phyloP scores from a whole-genome alignment of 2,329 filamentous ascomycete species.

The Colletotrichum graminicola region DNA sequence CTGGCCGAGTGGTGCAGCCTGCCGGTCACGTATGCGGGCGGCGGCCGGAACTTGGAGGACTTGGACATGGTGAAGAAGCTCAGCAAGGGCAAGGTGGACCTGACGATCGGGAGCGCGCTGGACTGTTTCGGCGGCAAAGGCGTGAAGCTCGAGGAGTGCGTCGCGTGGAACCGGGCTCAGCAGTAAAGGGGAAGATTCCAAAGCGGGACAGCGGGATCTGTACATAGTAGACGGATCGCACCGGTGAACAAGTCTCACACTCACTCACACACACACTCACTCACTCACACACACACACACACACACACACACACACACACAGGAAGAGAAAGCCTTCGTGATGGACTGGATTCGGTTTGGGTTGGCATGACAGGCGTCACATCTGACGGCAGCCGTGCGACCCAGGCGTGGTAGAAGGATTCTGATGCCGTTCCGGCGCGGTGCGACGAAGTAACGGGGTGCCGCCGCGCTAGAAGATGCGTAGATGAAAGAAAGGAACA shows the following conservation, averaged over 20 bases:
- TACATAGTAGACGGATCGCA: neutral
- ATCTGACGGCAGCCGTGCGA: conserved; percentile 30
- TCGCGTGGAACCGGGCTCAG: conserved; percentile 79
- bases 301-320: neutral
- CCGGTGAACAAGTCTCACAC: conserved; percentile 15
- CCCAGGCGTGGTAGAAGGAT: conserved; percentile 9
- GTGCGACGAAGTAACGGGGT: conserved; percentile 31
- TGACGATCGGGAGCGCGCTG: conserved; percentile 95
- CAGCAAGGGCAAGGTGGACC: conserved; percentile 85
- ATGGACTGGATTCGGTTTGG: neutral
- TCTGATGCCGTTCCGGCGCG: conserved; percentile 6
- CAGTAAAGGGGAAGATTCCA: conserved; percentile 51
- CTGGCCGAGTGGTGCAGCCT: conserved; percentile 89
- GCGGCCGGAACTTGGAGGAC: conserved; percentile 85
- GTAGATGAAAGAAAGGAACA: conserved; percentile 10
- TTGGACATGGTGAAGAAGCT: conserved; percentile 83
- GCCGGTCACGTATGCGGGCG: conserved; percentile 95
- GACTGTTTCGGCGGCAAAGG: conserved; percentile 94
- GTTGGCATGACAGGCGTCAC: conserved; percentile 36
- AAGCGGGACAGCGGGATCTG: conserved; percentile 1
- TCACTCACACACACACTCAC: too few species aligned
- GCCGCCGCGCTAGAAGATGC: conserved; percentile 24
- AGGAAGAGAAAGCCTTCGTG: neutral
- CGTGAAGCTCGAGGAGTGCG: conserved; percentile 89
- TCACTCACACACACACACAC: neutral